Evolutionary conservation across 257 asterid species (phyloP).

Genomic region (Datura wrightii): DNA sequence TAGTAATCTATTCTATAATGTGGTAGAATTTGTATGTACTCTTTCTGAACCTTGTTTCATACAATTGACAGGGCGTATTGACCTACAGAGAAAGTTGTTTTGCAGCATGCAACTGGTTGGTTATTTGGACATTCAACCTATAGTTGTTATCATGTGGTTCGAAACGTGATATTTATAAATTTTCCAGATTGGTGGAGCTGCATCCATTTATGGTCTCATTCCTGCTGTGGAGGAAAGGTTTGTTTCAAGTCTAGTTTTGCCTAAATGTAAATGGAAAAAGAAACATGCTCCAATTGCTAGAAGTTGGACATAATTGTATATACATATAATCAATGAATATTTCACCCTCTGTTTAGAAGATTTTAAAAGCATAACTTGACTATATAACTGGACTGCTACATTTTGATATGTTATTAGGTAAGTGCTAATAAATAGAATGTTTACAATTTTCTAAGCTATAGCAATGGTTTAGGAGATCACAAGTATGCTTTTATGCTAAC

Average conservation of each 20-base stretch:
- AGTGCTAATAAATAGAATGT: not conserved
- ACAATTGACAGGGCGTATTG: constrained; percentile 74
- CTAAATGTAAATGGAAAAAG: not conserved
- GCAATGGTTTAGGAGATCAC: not conserved
- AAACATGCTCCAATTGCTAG: constrained; percentile 5
- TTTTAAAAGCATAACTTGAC: not conserved
- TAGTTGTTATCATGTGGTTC: not conserved
- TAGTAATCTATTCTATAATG: constrained; percentile 26
- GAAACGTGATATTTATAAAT: constrained; percentile 38
- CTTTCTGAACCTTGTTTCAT: constrained; percentile 36
- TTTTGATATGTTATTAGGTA: not conserved
- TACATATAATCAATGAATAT: not conserved
- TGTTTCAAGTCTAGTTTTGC: constrained; percentile 32
- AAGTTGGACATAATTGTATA: not conserved
- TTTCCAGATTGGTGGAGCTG: constrained; percentile 90
- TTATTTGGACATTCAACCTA: constrained; percentile 32
- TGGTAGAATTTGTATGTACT: constrained; percentile 30
- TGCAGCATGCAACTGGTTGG: constrained; percentile 98
- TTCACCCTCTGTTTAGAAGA: not conserved
- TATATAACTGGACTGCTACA: not conserved
- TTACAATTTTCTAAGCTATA: constrained; percentile 2
- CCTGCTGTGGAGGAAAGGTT: constrained; percentile 98
- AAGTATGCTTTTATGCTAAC: not conserved
- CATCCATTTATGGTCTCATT: constrained; percentile 77
- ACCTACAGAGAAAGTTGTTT: constrained; percentile 92